Conservation (phyloP, 805 yeast genomes). For the Danielia oregonensis region DNA sequence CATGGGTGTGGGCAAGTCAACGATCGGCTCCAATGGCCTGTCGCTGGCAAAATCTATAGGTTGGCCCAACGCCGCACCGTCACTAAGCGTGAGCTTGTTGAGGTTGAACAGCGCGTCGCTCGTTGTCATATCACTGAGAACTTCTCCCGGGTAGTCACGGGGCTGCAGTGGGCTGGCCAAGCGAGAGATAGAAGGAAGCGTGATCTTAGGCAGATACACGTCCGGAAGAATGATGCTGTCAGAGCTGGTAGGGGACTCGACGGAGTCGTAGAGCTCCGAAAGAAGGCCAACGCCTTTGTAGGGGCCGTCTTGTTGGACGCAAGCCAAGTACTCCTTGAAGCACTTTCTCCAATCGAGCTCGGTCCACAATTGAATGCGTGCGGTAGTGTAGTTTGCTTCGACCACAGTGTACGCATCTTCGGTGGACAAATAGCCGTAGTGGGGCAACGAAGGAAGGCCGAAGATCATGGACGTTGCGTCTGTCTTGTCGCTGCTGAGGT, state of each 20-base stretch:
- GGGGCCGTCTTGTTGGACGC: constrained; percentile 14
- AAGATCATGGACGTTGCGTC: constrained; percentile 65
- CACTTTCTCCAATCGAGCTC: constrained; percentile 25
- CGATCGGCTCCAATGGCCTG: constrained; percentile 19
- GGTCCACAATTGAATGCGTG: constrained; percentile 24
- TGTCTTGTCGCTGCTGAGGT: constrained; percentile 68
- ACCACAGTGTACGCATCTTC: constrained; percentile 23
- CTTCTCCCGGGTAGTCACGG: background rate
- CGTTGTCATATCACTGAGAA: background rate
- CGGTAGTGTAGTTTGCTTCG: constrained; percentile 14
- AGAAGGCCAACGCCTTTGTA: constrained; percentile 38
- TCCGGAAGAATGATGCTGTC: constrained; percentile 5
- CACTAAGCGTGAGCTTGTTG: too few species aligned
- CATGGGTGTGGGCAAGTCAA: constrained; percentile 25
- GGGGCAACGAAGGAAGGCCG: constrained; percentile 74
- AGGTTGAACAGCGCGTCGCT: background rate
- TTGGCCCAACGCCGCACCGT: background rate
- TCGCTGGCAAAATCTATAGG: background rate
- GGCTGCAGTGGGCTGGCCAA: background rate
- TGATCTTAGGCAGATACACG: constrained; percentile 3
- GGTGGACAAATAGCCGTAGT: constrained; percentile 49
- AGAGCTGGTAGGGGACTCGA: constrained; percentile 12
- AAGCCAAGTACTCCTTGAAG: constrained; percentile 19
- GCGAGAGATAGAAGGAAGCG: background rate
- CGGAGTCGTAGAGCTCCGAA: constrained; percentile 25